Evolutionary conservation across 495 filamentous ascomycete genomes (phyloP).

Genomic region (Delitschia confertaspora): DNA sequence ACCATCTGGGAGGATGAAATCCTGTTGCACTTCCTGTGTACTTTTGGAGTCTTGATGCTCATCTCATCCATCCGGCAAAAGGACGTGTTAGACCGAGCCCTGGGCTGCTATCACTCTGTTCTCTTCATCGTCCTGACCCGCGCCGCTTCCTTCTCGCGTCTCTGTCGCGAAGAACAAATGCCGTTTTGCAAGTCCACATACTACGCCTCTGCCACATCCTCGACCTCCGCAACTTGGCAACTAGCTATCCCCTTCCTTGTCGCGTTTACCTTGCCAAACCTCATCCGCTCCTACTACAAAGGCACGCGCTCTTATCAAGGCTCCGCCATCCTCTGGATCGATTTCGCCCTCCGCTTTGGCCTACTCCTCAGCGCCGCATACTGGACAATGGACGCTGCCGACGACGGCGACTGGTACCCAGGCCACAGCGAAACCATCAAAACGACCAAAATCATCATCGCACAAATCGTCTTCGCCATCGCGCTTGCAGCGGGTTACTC

Average conservation of each 20-base stretch:
- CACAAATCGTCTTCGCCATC: slow-evolving; percentile 62
- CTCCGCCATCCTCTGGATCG: slow-evolving; percentile 72
- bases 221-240: slow-evolving; percentile 89
- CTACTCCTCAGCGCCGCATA: slow-evolving; percentile 69
- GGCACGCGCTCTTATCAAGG: slow-evolving; percentile 77
- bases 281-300: slow-evolving; percentile 69
- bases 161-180: slow-evolving; percentile 98
- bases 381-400: slow-evolving; percentile 85
- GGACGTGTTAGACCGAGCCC: slow-evolving; percentile 50
- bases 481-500: slow-evolving; percentile 50
- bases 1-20: slow-evolving; percentile 99
- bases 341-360: slow-evolving; percentile 65
- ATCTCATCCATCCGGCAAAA: slow-evolving; percentile 64
- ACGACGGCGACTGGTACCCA: slow-evolving; percentile 77
- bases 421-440: slow-evolving; percentile 56
- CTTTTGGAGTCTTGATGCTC: slow-evolving; percentile 69
- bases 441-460: slow-evolving; percentile 61
- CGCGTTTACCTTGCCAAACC: slow-evolving; percentile 61
- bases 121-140: slow-evolving; percentile 76
- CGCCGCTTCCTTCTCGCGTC: slow-evolving; percentile 75
- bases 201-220: slow-evolving; percentile 83
- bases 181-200: slow-evolving; percentile 92
- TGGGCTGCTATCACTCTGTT: slow-evolving; percentile 75
- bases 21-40: slow-evolving; percentile 79
- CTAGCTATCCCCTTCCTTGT: slow-evolving; percentile 68